Base-by-base conservation (phyloP, 306 rosid species). In the Crataegus laevigata region DNA sequence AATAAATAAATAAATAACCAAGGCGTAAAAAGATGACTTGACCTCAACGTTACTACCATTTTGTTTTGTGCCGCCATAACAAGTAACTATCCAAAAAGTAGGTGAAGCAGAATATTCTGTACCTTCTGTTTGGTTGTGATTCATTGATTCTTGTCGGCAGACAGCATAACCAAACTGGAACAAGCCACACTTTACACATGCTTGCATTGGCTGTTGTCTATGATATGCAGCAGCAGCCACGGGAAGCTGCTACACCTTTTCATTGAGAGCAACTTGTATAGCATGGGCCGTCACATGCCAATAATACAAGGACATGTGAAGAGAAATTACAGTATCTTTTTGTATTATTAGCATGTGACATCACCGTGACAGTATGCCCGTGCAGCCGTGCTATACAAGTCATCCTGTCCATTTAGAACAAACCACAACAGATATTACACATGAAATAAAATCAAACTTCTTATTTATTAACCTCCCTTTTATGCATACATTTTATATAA, bases 21-120 rank as follows among this genome's bases (percentile, higher is more conserved):
- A 42, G 69, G 73, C 77, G 78, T 77, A 63, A 83, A 9, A 22
- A 73, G 30, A 71, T 69, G 67, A 79, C 78, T 77, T 60, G 52
- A 71, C 55, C 75, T 36, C 60, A 78, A 73, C 62, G 82, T 80
- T 59, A 73, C 81, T 74, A 62, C 17, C 62, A 65, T 38, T 69
- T 69, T 22, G 11, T 7, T 59, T 66, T 40, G 59, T 60, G 75
- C 69, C 26, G 38, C 9, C 54, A 17, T 50, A 18, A 50, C 26
- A 24, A 72, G 66, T 60, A 67, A 40, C 54, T 42, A 54, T 28
- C 74, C 15, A 52, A 26, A 74, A 72, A 66, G 75, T 79, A 6
- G 70, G 71, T 59, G 75, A 50, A 28, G 66, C 59, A 6, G 7
- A 26, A 42, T 4, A 36, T 40, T 40, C 71, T 19, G 51, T 8